Percentiles rank a stretch among this genome's conserved stretches.
These are phyloP conservation scores for Trametes coccinea DNA, from an alignment of 768 basidiomycete species.

Conservation along the genomic window DNA sequence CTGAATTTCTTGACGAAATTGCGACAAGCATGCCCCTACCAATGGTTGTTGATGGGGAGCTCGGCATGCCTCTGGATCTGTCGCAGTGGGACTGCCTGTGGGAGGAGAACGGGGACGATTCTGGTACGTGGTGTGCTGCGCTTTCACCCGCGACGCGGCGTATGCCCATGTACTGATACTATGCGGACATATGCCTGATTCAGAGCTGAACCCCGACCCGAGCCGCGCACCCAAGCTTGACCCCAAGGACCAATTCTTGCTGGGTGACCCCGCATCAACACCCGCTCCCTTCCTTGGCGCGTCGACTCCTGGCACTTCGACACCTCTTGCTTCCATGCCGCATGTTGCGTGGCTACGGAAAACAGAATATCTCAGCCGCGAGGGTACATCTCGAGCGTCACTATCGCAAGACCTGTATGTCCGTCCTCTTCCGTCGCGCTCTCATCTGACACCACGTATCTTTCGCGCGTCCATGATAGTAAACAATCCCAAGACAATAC, in stretches of 20 bases:
- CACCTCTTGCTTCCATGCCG: slow-evolving; percentile 43
- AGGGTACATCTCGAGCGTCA: slow-evolving; percentile 47
- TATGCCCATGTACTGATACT: neutral
- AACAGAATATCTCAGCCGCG: slow-evolving; percentile 83
- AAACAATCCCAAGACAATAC: slow-evolving; percentile 46
- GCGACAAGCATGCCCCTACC: slow-evolving; percentile 83
- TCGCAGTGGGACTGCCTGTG: slow-evolving; percentile 81
- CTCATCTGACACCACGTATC: neutral
- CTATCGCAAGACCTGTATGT: slow-evolving; percentile 58
- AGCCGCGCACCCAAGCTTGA: slow-evolving; percentile 61
- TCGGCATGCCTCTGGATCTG: slow-evolving; percentile 93
- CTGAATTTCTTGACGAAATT: slow-evolving; percentile 80
- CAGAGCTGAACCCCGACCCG: slow-evolving; percentile 68
- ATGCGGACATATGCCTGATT: neutral
- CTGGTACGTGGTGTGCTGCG: slow-evolving; percentile 44
- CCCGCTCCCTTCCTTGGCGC: slow-evolving; percentile 41
- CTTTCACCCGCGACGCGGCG: neutral
- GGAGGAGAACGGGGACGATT: slow-evolving; percentile 76
- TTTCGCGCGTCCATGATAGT: slow-evolving; percentile 29
- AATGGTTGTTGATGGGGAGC: slow-evolving; percentile 96
- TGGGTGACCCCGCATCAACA: slow-evolving; percentile 61
- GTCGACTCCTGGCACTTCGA: slow-evolving; percentile 41
- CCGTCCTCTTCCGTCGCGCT: slow-evolving; percentile 1
- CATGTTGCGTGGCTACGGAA: slow-evolving; percentile 91
- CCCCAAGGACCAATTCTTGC: slow-evolving; percentile 73